Evolutionary conservation across 768 basidiomycete genomes (phyloP).

Genomic region (Tricholomella constricta): DNA sequence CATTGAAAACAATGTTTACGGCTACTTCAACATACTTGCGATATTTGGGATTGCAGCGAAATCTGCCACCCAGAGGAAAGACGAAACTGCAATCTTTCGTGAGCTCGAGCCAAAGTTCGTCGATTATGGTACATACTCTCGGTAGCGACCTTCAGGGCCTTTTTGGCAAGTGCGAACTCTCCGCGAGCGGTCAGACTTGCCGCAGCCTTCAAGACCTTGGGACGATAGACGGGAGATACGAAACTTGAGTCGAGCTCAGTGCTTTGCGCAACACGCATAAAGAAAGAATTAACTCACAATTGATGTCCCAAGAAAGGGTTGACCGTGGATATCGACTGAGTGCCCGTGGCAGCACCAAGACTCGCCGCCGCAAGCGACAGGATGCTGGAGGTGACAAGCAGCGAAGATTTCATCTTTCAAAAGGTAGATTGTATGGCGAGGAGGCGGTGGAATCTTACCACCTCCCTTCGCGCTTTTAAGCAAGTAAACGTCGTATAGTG

Average conservation of each 20-base stretch:
- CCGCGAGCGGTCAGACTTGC: conserved; percentile 1
- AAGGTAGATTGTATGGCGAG: neutral
- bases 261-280: neutral
- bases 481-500: neutral
- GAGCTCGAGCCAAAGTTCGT: neutral
- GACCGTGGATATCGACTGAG: neutral
- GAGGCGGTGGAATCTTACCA: neutral
- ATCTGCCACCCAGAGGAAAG: conserved; percentile 8
- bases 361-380: neutral
- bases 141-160: conserved; percentile 1
- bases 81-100: neutral
- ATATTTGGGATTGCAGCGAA: conserved; percentile 1
- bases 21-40: neutral
- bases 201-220: neutral
- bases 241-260: neutral
- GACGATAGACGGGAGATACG: conserved; percentile 3
- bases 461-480: neutral
- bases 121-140: neutral
- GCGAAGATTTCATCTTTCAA: neutral
- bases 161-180: conserved; percentile 3
- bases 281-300: neutral
- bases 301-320: conserved; percentile 4
- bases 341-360: neutral
- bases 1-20: neutral
- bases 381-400: neutral